Percentiles rank a stretch among this genome's conserved stretches.
Evolutionary conservation across 1,139 yeast species (phyloP).

Genomic region (Taphrina confusa): DNA sequence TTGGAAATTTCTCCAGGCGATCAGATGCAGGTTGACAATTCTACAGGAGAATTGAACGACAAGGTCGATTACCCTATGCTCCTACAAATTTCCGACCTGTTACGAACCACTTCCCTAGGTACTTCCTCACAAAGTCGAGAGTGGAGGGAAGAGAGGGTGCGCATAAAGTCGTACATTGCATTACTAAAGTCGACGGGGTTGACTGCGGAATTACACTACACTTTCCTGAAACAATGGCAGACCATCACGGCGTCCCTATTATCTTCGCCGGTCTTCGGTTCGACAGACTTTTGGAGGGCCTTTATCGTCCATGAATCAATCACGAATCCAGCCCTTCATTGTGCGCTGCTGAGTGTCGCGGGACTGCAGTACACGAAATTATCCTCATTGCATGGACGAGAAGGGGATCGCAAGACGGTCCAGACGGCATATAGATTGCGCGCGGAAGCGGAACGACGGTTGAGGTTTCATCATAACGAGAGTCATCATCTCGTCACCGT

Average conservation of each 20-base stretch:
- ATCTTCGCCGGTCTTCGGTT: constrained; percentile 7
- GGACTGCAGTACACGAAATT: constrained; percentile 6
- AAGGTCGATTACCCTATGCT: not conserved
- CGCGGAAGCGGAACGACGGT: constrained; percentile 23
- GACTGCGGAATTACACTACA: not conserved
- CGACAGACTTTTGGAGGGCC: constrained; percentile 4
- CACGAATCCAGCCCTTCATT: constrained; percentile 8
- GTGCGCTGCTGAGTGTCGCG: constrained; percentile 16
- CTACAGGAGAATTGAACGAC: not conserved
- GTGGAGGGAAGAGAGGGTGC: not conserved
- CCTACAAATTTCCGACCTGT: constrained; percentile 7
- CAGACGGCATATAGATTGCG: constrained; percentile 16
- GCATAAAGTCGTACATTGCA: not conserved
- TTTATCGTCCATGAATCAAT: not conserved
- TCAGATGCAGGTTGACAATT: constrained; percentile 9
- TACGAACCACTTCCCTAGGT: not conserved
- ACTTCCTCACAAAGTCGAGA: not conserved
- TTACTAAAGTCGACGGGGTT: constrained; percentile 8
- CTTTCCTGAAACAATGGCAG: constrained; percentile 15
- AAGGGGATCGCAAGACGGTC: not conserved
- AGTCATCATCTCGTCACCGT: constrained; percentile 1
- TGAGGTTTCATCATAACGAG: not conserved
- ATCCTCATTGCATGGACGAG: not conserved
- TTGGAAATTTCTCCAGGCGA: constrained; percentile 15
- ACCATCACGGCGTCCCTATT: not conserved